phyloP scores from a whole-genome alignment of 164 flowering plant species.

The Protea cynaroides region DNA sequence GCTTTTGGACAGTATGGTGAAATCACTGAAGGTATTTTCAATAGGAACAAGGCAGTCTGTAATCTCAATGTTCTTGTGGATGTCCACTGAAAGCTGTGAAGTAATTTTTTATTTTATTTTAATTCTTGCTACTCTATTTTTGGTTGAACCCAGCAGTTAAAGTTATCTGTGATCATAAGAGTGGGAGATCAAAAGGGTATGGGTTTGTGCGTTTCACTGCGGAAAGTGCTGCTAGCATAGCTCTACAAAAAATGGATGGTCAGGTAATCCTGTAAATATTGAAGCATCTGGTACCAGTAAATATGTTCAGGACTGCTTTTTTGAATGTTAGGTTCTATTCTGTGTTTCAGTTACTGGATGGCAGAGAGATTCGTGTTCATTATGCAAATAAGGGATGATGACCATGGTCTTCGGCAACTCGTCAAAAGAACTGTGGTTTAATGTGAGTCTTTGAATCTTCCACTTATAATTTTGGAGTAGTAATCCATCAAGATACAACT shows the following conservation, averaged over 20 bases:
- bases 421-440: not conserved
- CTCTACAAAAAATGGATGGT: slow-evolving; percentile 57
- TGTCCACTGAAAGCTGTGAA: not conserved
- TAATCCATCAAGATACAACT: too few species aligned
- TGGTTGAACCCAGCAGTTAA: slow-evolving; percentile 30
- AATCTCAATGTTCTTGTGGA: not conserved
- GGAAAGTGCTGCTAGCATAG: slow-evolving; percentile 37
- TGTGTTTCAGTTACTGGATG: slow-evolving; percentile 46
- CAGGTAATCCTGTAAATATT: slow-evolving; percentile 24
- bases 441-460: not conserved
- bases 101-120: not conserved
- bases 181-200: slow-evolving; percentile 58
- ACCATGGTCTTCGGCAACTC: not conserved
- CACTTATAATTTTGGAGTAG: not conserved
- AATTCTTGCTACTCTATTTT: too few species aligned
- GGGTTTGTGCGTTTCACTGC: slow-evolving; percentile 56
- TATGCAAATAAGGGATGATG: slow-evolving; percentile 34
- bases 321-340: not conserved
- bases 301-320: not conserved
- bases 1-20: slow-evolving; percentile 50
- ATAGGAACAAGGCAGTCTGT: not conserved
- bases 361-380: slow-evolving; percentile 45
- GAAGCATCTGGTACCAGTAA: not conserved
- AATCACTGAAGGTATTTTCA: slow-evolving; percentile 46
- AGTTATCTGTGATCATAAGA: slow-evolving; percentile 53